Evolutionary conservation across 2,329 filamentous ascomycete species (phyloP).

Genomic region (Thelonectria blattea): DNA sequence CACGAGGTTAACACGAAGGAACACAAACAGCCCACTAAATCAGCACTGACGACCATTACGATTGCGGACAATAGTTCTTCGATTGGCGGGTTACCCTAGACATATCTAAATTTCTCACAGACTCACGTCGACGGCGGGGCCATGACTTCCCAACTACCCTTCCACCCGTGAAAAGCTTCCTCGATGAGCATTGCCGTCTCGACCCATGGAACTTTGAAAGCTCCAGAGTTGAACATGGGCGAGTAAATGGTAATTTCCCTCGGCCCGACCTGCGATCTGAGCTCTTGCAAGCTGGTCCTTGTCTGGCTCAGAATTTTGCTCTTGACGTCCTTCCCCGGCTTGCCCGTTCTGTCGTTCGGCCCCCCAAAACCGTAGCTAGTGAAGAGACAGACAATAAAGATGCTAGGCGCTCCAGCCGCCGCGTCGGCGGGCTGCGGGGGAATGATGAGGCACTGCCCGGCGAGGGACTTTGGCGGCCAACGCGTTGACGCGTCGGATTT

Average conservation of each 20-base stretch:
- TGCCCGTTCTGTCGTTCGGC: conserved; percentile 19
- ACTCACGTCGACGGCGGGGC: conserved; percentile 16
- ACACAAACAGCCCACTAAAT: no score
- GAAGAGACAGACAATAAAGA: conserved; percentile 28
- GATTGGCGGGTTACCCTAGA: no score
- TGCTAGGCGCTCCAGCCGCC: conserved; percentile 27
- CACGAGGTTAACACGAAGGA: no score
- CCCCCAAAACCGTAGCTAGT: conserved; percentile 32
- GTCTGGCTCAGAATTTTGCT: conserved; percentile 28
- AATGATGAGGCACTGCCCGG: conserved; percentile 39
- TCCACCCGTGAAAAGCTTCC: conserved; percentile 21
- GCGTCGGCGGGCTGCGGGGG: conserved; percentile 35
- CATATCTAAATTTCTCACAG: no score
- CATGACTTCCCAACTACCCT: conserved; percentile 29
- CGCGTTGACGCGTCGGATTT: conserved; percentile 15
- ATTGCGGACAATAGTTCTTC: no score
- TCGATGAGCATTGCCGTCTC: conserved; percentile 23
- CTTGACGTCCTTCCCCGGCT: conserved; percentile 23
- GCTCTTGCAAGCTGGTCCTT: conserved; percentile 13
- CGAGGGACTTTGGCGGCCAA: conserved; percentile 31
- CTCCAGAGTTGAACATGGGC: conserved; percentile 31
- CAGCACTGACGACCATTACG: no score
- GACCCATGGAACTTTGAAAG: conserved; percentile 27
- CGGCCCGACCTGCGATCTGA: conserved; percentile 19
- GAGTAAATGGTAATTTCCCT: conserved; percentile 19